Conservation (phyloP, 2,329 filamentous ascomycete genomes). For the Stachybotrys chartarum region DNA sequence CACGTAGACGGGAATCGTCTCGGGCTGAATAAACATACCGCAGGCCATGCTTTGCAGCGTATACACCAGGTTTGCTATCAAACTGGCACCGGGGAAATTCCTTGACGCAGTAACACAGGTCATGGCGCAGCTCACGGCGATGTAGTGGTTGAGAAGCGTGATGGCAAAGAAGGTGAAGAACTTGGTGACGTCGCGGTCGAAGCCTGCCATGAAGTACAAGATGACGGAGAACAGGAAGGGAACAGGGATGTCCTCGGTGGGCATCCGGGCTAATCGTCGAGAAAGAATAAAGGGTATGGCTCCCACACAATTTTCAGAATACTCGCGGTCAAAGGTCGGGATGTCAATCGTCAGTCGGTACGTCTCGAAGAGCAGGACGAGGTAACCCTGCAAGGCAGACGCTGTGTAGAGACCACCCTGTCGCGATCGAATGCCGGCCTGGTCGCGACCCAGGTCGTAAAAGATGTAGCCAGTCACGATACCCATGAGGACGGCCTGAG, state of each 20-base stretch:
- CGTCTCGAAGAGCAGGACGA: conserved; percentile 69
- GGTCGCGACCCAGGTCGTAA: conserved; percentile 54
- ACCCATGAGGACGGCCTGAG: conserved; percentile 65
- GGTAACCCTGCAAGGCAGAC: conserved; percentile 65
- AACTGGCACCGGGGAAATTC: conserved; percentile 61
- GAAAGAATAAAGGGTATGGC: conserved; percentile 65
- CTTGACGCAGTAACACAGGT: conserved; percentile 58
- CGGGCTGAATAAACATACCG: conserved; percentile 68
- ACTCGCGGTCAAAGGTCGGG: conserved; percentile 67
- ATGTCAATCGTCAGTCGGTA: conserved; percentile 72
- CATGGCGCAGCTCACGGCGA: conserved; percentile 64
- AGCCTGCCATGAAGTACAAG: conserved; percentile 73
- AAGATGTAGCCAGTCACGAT: conserved; percentile 70
- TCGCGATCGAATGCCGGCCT: conserved; percentile 65
- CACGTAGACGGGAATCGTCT: conserved; percentile 70
- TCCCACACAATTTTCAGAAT: conserved; percentile 64
- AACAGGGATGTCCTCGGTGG: conserved; percentile 66
- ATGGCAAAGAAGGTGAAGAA: conserved; percentile 70
- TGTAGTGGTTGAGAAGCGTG: conserved; percentile 63
- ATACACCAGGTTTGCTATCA: conserved; percentile 66
- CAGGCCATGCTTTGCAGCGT: conserved; percentile 70
- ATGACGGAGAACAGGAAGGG: conserved; percentile 64
- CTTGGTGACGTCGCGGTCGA: conserved; percentile 52
- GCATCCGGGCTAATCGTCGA: conserved; percentile 58
- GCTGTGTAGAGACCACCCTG: conserved; percentile 68